Conservation (phyloP, 495 filamentous ascomycete genomes). For the Neurospora sp. region DNA sequence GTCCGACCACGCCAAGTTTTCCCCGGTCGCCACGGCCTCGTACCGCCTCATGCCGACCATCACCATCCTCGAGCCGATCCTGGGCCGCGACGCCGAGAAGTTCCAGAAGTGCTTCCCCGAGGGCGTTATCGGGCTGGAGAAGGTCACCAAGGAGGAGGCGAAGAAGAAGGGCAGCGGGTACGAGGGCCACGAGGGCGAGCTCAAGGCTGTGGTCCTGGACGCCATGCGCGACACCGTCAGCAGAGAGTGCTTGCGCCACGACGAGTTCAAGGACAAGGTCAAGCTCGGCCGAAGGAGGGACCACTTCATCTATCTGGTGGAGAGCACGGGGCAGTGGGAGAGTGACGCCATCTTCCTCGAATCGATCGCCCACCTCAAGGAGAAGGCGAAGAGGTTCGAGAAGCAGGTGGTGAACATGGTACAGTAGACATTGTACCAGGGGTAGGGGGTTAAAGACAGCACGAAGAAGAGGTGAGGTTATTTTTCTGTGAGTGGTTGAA, state of each 20-base stretch:
- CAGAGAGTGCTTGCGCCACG: slow-evolving; percentile 82
- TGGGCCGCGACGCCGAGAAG: slow-evolving; percentile 77
- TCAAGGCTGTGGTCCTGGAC: slow-evolving; percentile 78
- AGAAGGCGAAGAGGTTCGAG: slow-evolving; percentile 46
- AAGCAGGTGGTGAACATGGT: slow-evolving; percentile 42
- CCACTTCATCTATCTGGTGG: slow-evolving; percentile 94
- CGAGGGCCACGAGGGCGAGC: slow-evolving; percentile 61
- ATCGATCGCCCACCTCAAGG: slow-evolving; percentile 71
- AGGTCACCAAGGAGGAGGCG: slow-evolving; percentile 59
- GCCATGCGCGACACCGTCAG: slow-evolving; percentile 87
- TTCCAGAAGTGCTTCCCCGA: slow-evolving; percentile 83
- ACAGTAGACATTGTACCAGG: slow-evolving; percentile 10
- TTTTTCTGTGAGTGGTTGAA: not conserved
- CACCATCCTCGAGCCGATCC: slow-evolving; percentile 66
- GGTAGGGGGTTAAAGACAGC: not conserved
- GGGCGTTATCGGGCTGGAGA: slow-evolving; percentile 76
- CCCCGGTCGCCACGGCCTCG: slow-evolving; percentile 85
- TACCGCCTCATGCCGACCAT: slow-evolving; percentile 89
- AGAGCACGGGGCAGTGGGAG: slow-evolving; percentile 89
- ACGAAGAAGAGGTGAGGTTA: not conserved
- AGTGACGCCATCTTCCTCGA: slow-evolving; percentile 88
- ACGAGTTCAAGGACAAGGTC: slow-evolving; percentile 90
- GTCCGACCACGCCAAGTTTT: slow-evolving; percentile 94
- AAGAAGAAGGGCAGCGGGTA: slow-evolving; percentile 50
- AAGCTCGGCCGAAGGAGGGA: slow-evolving; percentile 81